phyloP scores from a whole-genome alignment of 345 rosid species.

The Eutrema yunnanense region DNA sequence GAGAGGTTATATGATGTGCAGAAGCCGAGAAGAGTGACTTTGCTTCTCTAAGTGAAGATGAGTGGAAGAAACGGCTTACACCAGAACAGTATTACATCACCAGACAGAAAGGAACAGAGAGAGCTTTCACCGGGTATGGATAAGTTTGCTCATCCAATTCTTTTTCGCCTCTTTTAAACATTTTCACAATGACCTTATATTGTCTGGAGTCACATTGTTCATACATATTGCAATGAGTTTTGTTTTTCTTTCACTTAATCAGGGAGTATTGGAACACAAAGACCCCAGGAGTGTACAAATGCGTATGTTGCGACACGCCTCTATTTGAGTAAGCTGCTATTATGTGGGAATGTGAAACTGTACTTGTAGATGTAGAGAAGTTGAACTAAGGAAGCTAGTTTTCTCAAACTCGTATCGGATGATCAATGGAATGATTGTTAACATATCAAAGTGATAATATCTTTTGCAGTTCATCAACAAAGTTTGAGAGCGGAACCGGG shows the following conservation, averaged over 20 bases:
- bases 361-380: not conserved
- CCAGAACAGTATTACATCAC: constrained; percentile 65
- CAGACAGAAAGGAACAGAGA: constrained; percentile 82
- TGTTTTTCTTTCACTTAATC: not conserved
- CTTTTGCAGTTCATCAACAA: constrained; percentile 65
- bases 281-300: constrained; percentile 75
- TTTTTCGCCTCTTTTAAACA: not conserved
- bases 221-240: not conserved
- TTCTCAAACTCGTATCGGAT: not conserved
- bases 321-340: constrained; percentile 57
- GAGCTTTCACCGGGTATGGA: constrained; percentile 85
- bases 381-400: not conserved
- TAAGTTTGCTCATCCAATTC: not conserved
- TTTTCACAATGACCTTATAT: not conserved
- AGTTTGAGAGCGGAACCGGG: constrained; percentile 97
- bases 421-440: not conserved
- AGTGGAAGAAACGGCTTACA: constrained; percentile 75
- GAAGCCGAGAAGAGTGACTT: constrained; percentile 39
- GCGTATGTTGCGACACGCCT: constrained; percentile 79
- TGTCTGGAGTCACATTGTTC: not conserved
- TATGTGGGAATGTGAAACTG: not conserved
- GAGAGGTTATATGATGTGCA: not conserved
- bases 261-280: constrained; percentile 88
- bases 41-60: constrained; percentile 47
- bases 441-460: not conserved